A percentile compares a stretch with the other conserved stretches of the same genome.
phyloP scores from a whole-genome alignment of 108 stramenopile genomes.

The Skeletonema menzelii region DNA sequence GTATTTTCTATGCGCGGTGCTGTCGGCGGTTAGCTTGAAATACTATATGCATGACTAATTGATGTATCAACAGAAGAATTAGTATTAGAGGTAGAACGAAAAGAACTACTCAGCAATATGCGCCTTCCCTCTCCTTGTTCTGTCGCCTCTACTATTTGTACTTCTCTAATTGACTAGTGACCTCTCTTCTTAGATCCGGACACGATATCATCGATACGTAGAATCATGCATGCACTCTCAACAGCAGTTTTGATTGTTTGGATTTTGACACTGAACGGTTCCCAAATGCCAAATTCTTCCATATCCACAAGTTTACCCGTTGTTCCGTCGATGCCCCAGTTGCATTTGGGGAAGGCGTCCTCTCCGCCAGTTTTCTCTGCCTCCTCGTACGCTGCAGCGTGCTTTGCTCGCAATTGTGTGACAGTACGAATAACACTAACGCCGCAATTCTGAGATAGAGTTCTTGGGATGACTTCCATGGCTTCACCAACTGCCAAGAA shows the following conservation, averaged over 20 bases:
- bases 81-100: neutral
- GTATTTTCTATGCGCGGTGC: no score
- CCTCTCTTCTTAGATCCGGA: constrained; percentile 91
- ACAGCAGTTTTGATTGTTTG: constrained; percentile 99
- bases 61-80: neutral
- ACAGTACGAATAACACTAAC: constrained; percentile 97
- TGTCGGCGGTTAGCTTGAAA: neutral
- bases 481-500: constrained; percentile 97
- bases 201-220: constrained; percentile 99
- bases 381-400: constrained; percentile 81
- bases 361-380: constrained; percentile 40
- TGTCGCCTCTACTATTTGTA: neutral
- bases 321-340: constrained; percentile 95
- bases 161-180: constrained; percentile 15
- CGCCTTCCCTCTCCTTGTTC: neutral
- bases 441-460: constrained; percentile 98
- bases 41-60: neutral
- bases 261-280: constrained; percentile 98
- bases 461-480: constrained; percentile 99
- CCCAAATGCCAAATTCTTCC: constrained; percentile 97
- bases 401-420: constrained; percentile 95
- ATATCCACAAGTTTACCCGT: constrained; percentile 97
- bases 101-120: neutral
- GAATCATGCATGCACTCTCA: constrained; percentile 97
- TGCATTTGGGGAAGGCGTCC: constrained; percentile 58